Evolutionary conservation across 1,139 yeast species (phyloP).

Genomic region (Magnusiomyces sp.): DNA sequence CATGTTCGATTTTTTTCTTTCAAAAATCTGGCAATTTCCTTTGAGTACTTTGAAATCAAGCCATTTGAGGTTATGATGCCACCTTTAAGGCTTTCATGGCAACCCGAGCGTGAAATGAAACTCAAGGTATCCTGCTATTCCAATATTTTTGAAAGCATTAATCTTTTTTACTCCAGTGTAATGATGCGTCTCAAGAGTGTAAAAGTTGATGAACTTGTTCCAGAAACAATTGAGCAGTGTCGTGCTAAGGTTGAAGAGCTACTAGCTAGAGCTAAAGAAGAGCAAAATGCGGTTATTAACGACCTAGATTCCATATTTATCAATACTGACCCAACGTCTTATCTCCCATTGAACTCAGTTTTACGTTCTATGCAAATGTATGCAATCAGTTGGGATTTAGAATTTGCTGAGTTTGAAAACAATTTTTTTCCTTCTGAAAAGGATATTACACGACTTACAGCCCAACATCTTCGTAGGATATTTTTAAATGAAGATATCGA

Average conservation of each 20-base stretch:
- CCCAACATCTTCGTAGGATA: constrained; percentile 73
- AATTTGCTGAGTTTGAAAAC: constrained; percentile 74
- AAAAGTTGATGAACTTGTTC: constrained; percentile 65
- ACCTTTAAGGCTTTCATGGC: constrained; percentile 60
- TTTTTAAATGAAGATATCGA: constrained; percentile 41
- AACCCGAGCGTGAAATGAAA: constrained; percentile 60
- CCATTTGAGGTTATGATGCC: constrained; percentile 76
- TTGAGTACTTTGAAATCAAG: constrained; percentile 71
- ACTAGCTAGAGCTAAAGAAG: constrained; percentile 45
- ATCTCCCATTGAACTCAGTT: constrained; percentile 60
- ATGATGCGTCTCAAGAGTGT: constrained; percentile 63
- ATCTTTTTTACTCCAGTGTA: constrained; percentile 66
- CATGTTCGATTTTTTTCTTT: constrained; percentile 81
- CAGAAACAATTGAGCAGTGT: constrained; percentile 67
- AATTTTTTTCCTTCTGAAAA: constrained; percentile 82
- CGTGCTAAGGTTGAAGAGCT: constrained; percentile 49
- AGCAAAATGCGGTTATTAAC: constrained; percentile 39
- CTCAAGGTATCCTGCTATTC: constrained; percentile 59
- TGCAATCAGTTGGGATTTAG: constrained; percentile 83
- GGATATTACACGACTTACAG: constrained; percentile 85
- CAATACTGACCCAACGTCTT: constrained; percentile 52
- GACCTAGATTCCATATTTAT: constrained; percentile 48
- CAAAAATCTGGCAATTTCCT: constrained; percentile 67
- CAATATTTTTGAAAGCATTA: constrained; percentile 46
- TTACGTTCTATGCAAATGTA: constrained; percentile 68